phyloP scores from a whole-genome alignment of 2,329 filamentous ascomycete species.

The Chaetomiaceae sp. region DNA sequence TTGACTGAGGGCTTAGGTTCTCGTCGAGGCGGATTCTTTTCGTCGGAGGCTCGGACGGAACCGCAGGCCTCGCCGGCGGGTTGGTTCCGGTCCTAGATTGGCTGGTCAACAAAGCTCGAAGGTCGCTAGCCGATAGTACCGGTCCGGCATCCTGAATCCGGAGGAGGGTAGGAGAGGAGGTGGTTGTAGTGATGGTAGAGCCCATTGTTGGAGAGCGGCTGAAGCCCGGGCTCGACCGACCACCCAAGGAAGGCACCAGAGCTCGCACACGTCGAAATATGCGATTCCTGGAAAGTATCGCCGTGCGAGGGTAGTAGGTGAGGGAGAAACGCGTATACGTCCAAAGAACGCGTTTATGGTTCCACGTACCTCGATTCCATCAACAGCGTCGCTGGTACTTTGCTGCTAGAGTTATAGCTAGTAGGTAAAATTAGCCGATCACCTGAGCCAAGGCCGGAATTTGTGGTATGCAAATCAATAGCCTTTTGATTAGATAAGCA shows the following conservation, averaged over 20 bases:
- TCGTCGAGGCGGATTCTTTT: conserved; percentile 2
- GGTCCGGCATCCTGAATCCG: neutral
- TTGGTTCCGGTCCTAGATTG: neutral
- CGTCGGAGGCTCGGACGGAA: neutral
- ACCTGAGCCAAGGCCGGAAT: too few species aligned
- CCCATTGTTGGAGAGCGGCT: conserved; percentile 2
- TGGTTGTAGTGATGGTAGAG: conserved; percentile 5
- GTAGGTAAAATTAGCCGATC: too few species aligned
- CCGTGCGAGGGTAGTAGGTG: neutral
- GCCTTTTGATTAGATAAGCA: too few species aligned
- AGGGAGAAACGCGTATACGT: neutral
- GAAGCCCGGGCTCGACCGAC: neutral
- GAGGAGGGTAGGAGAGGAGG: neutral
- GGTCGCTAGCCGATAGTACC: neutral
- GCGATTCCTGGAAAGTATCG: neutral
- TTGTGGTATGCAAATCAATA: too few species aligned
- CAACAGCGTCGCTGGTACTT: neutral
- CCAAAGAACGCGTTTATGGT: neutral
- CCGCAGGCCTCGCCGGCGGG: neutral
- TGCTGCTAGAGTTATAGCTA: too few species aligned
- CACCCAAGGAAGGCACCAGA: neutral
- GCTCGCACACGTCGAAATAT: neutral
- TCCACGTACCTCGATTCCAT: conserved; percentile 16
- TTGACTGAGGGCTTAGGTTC: neutral
- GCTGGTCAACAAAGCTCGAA: conserved; percentile 6